These are phyloP conservation scores for Colletotrichum theobromicola DNA, from an alignment of 2,329 filamentous ascomycete species.

Conservation along the genomic window DNA sequence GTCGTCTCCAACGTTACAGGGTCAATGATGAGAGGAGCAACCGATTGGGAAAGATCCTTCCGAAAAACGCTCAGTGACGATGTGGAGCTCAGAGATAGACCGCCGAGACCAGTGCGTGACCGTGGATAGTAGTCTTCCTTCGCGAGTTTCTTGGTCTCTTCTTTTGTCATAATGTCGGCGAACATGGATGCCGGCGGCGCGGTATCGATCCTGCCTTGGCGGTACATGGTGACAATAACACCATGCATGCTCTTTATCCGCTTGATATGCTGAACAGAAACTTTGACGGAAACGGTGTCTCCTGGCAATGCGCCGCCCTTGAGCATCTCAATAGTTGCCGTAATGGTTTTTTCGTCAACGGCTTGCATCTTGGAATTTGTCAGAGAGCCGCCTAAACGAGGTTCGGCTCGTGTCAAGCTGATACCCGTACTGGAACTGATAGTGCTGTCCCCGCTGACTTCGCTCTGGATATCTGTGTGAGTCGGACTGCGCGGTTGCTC, in stretches of 20 bases:
- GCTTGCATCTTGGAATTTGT: constrained; percentile 47
- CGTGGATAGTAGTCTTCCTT: constrained; percentile 87
- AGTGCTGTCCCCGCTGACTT: constrained; percentile 73
- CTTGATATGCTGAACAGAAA: constrained; percentile 87
- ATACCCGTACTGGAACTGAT: constrained; percentile 70
- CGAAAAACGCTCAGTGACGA: constrained; percentile 92
- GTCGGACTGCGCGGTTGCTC: constrained; percentile 46
- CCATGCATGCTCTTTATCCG: constrained; percentile 89
- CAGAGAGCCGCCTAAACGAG: constrained; percentile 34
- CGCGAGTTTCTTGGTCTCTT: constrained; percentile 70
- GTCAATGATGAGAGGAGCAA: constrained; percentile 87
- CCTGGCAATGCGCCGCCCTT: constrained; percentile 87
- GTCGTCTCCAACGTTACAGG: constrained; percentile 78
- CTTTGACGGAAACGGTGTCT: constrained; percentile 79
- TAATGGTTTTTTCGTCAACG: constrained; percentile 79
- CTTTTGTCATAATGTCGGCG: constrained; percentile 58
- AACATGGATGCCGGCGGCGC: constrained; percentile 60
- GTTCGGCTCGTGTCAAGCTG: constrained; percentile 42
- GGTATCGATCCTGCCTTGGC: constrained; percentile 89
- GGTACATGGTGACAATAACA: constrained; percentile 90
- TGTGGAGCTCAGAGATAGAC: constrained; percentile 84
- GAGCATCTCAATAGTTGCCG: constrained; percentile 81
- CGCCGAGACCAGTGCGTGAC: constrained; percentile 84
- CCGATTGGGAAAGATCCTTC: constrained; percentile 90
- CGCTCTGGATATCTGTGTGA: constrained; percentile 66